Conservation (phyloP, 352 stramenopile genomes). For the Globisporangium spiculum region DNA sequence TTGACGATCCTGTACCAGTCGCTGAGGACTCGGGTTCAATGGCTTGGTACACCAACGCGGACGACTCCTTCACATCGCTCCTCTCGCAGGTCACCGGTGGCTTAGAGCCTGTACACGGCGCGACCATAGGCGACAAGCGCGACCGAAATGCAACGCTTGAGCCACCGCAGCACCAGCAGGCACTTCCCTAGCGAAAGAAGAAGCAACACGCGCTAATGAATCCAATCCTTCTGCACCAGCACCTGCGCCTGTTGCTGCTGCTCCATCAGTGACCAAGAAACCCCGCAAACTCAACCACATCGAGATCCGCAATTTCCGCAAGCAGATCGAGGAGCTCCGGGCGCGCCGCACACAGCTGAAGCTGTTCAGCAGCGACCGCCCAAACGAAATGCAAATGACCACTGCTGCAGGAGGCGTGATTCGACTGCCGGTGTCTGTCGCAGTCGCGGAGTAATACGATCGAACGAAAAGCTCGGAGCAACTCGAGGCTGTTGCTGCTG, state of each 20-base stretch:
- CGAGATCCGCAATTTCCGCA: slow-evolving; percentile 10
- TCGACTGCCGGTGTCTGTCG: background rate
- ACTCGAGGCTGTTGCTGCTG: background rate
- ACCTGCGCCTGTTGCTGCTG: background rate
- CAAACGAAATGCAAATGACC: background rate
- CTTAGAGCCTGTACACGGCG: background rate
- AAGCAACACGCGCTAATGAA: background rate
- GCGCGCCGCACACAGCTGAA: background rate
- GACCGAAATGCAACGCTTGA: background rate
- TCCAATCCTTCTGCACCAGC: background rate
- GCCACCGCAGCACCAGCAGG: background rate
- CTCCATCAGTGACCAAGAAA: background rate
- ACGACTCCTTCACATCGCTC: background rate
- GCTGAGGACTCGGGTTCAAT: background rate
- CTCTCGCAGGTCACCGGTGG: background rate
- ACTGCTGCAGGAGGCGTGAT: background rate
- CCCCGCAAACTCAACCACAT: slow-evolving; percentile 2
- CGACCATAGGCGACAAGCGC: background rate
- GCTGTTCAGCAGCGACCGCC: background rate
- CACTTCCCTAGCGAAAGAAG: background rate
- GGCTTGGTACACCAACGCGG: background rate
- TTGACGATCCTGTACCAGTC: background rate
- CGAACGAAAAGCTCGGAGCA: background rate
- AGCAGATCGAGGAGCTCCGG: slow-evolving; percentile 11
- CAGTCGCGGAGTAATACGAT: background rate